Evolutionary conservation across 169 alveolate species (phyloP).

Genomic region (Fabrea salina): DNA sequence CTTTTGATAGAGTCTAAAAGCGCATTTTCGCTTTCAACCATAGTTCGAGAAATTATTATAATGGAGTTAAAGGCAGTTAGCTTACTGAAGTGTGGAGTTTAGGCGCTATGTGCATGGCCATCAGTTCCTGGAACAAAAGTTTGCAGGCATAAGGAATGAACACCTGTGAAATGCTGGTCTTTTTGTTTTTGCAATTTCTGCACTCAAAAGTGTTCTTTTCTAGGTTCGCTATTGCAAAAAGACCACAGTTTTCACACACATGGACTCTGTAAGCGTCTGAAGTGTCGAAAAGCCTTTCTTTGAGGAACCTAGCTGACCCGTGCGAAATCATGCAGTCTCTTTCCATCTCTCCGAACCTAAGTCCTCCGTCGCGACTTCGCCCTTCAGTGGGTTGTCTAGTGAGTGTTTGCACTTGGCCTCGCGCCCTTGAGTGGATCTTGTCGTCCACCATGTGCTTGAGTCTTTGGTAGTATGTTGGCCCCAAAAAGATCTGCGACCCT

Average conservation of each 20-base stretch:
- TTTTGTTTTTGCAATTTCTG: slow-evolving; percentile 86
- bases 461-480: slow-evolving; percentile 99
- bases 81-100: slow-evolving; percentile 65
- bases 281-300: slow-evolving; percentile 98
- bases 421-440: slow-evolving; percentile 98
- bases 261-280: slow-evolving; percentile 99
- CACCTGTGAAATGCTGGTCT: slow-evolving; percentile 91
- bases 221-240: slow-evolving; percentile 94
- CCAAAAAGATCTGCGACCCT: slow-evolving; percentile 94
- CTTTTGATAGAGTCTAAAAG: neutral
- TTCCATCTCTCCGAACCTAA: slow-evolving; percentile 99
- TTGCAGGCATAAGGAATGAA: slow-evolving; percentile 98
- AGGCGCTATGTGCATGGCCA: slow-evolving; percentile 98
- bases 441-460: slow-evolving; percentile 99
- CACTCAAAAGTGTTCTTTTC: slow-evolving; percentile 89
- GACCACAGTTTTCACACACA: slow-evolving; percentile 96
- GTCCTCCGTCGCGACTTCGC: slow-evolving; percentile 96
- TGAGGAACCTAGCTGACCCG: slow-evolving; percentile 99
- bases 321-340: slow-evolving; percentile 99
- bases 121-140: slow-evolving; percentile 95
- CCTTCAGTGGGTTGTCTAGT: slow-evolving; percentile 99
- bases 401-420: slow-evolving; percentile 98
- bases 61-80: no score
- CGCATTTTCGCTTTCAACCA: slow-evolving; percentile 26
- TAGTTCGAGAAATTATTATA: slow-evolving; percentile 15